Conservation (phyloP, 805 yeast species). For the Kuraishia cidri region DNA sequence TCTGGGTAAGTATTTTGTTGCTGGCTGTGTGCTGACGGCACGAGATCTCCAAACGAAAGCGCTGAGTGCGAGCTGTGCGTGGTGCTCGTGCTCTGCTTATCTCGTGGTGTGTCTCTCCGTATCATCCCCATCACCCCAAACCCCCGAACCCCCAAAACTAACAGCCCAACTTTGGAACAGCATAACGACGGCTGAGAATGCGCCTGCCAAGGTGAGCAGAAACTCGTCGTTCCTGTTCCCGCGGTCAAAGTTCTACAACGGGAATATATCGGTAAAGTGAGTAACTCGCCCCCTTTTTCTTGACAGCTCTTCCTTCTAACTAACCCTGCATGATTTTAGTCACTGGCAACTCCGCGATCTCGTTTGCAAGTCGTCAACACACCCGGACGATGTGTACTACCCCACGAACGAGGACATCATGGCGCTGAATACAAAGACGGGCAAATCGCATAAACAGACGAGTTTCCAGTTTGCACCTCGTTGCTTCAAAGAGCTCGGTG, state of each 20-base stretch:
- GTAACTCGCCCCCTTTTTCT: constrained; percentile 8
- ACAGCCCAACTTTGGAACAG: too few species aligned
- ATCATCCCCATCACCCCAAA: too few species aligned
- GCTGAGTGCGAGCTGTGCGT: too few species aligned
- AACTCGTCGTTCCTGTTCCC: constrained; percentile 9
- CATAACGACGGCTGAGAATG: too few species aligned
- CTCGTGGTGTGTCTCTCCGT: too few species aligned
- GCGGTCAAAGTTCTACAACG: constrained; percentile 16
- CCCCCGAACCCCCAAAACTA: too few species aligned
- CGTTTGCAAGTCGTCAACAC: constrained; percentile 37
- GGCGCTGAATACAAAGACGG: constrained; percentile 26
- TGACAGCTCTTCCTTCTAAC: constrained; percentile 2
- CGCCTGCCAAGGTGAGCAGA: background rate
- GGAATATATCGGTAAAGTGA: constrained; percentile 24
- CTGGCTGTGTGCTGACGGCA: too few species aligned
- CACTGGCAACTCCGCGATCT: constrained; percentile 85
- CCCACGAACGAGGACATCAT: constrained; percentile 49
- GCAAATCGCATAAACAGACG: constrained; percentile 14
- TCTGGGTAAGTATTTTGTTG: background rate
- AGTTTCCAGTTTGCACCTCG: constrained; percentile 56
- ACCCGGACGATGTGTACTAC: constrained; percentile 40
- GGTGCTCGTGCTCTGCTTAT: too few species aligned
- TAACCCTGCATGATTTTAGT: constrained; percentile 11
- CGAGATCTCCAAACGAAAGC: too few species aligned
- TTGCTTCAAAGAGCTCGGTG: constrained; percentile 54